Percentiles rank a stretch among this genome's conserved stretches.
These are phyloP conservation scores for Cymbidium sinense DNA, from an alignment of 106 monocot genomes.

Conservation along the genomic window DNA sequence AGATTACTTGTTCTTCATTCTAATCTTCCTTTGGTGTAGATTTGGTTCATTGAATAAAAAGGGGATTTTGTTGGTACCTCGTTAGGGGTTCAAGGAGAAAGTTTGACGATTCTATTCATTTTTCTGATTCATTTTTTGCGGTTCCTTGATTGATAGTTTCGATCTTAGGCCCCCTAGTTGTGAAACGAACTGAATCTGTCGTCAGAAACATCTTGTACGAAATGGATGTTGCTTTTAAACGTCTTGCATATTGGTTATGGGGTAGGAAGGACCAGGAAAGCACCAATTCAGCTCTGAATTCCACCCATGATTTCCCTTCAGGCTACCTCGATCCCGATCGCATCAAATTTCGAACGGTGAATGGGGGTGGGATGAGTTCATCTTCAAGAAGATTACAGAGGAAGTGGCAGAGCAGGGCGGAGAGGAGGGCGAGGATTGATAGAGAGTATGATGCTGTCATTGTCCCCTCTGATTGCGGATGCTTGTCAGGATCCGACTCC, in stretches of 20 bases:
- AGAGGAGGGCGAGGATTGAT: slow-evolving; percentile 38
- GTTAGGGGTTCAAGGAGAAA: neutral
- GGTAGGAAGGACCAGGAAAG: slow-evolving; percentile 28
- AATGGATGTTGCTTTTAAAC: slow-evolving; percentile 44
- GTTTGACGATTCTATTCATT: neutral
- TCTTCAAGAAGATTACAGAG: slow-evolving; percentile 23
- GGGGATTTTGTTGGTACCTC: neutral
- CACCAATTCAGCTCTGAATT: slow-evolving; percentile 13
- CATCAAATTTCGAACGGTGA: slow-evolving; percentile 15
- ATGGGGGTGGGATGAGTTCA: slow-evolving; percentile 13
- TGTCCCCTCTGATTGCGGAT: slow-evolving; percentile 62
- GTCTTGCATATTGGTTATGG: slow-evolving; percentile 42
- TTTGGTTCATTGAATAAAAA: neutral
- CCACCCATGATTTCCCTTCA: slow-evolving; percentile 40
- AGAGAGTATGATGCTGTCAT: slow-evolving; percentile 67
- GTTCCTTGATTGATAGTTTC: neutral
- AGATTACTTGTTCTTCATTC: slow-evolving; percentile 6
- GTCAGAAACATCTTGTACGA: neutral
- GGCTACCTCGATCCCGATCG: slow-evolving; percentile 31
- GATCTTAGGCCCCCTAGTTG: neutral
- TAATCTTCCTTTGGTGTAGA: neutral
- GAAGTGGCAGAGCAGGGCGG: slow-evolving; percentile 35
- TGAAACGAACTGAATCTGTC: neutral
- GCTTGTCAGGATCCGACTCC: slow-evolving; percentile 69
- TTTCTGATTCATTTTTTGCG: too few species aligned